Evolutionary conservation across 257 asterid genomes (phyloP), one percentile per base, ranked within the genome.

Genomic region (Nicotiana obtusifolia): DNA sequence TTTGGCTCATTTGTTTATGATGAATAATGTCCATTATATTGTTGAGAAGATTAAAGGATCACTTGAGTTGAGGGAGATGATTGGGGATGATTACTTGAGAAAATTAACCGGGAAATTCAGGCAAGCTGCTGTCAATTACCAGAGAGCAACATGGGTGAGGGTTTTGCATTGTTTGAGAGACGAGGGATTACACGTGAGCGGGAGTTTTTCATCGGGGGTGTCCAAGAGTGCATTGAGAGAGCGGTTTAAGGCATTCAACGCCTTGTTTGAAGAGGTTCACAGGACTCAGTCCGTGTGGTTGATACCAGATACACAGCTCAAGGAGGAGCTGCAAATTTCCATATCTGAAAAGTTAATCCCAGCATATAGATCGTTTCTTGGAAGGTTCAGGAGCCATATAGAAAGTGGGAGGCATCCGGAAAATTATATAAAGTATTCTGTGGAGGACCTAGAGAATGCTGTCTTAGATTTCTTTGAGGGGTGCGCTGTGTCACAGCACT

Each of bases 271-370:
- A 75, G 90, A 87, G 31, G 89, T 87, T 49, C 92, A 87, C 68
- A 80, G 85, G 81, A 86, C 88, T 19, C 91, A 90, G 84, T 85
- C 88, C 1, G 84, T 77, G 24, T 87, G 92, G 91, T 80, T 84
- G 77, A 84, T 90, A 67, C 92, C 92, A 3, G 91, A 90, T 80
- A 59, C 81, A 78, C 92, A 89, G 84, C 91, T 90, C 47, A 85
- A 90, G 19, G 87, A 80, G 83, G 90, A 90, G 77, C 90, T 88
- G 56, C 83, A 84, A 28, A 86, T 81, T 24, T 86, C 88, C 80
- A 87, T 90, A 20, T 62, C 84, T 3, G 88, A 87, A 64, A 60
- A 62, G 87, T 64, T 90, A 61, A 76, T 88, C 31, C 93, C 93
- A 53, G 87, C 90, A 20, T 90, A 90, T 59, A 87, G 87, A 64